These are phyloP conservation scores for Eucalyptus pauciflora DNA, from an alignment of 345 rosid genomes.

Conservation along the genomic window DNA sequence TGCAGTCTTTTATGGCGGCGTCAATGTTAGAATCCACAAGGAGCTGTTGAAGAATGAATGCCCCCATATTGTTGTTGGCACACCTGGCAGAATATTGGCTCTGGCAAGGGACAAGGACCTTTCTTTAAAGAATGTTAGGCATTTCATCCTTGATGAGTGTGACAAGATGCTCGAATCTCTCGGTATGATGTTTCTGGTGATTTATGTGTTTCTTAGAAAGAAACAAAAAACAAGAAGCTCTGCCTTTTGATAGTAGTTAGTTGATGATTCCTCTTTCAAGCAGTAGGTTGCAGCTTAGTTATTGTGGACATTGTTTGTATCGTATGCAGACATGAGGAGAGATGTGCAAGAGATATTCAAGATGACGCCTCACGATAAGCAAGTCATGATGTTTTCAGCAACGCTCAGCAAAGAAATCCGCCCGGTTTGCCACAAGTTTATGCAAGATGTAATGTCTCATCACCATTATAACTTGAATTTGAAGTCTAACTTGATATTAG, in stretches of 20 bases:
- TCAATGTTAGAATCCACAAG: constrained; percentile 80
- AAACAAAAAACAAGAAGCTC: no score
- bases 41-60: constrained; percentile 95
- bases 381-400: constrained; percentile 99
- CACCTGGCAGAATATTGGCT: constrained; percentile 93
- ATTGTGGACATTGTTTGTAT: background rate
- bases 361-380: constrained; percentile 98
- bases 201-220: background rate
- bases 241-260: background rate
- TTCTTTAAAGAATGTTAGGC: constrained; percentile 96
- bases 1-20: constrained; percentile 97
- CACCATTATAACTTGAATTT: constrained; percentile 52
- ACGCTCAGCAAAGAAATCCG: constrained; percentile 99
- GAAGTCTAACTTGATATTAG: constrained; percentile 27
- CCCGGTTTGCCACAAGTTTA: constrained; percentile 98
- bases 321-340: constrained; percentile 75
- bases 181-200: constrained; percentile 20
- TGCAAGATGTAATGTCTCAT: constrained; percentile 98
- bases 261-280: background rate
- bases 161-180: constrained; percentile 99
- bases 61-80: constrained; percentile 97
- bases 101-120: constrained; percentile 89
- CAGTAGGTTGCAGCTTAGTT: background rate
- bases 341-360: constrained; percentile 99
- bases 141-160: constrained; percentile 98